Percentiles rank a stretch among this genome's conserved stretches.
phyloP scores from a whole-genome alignment of 345 rosid genomes.

The Pistacia atlantica region DNA sequence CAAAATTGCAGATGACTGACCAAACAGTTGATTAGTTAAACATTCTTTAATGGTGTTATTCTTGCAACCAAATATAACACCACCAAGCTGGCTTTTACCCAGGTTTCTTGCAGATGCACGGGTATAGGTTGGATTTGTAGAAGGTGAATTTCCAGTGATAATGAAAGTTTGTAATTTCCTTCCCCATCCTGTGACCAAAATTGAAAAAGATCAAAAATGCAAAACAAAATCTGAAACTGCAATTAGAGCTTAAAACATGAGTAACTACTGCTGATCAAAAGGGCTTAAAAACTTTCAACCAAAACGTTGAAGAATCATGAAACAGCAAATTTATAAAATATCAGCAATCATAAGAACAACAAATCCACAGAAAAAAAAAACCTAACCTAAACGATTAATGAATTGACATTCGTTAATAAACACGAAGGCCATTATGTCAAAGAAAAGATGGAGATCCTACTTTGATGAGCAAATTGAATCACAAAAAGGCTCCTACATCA shows the following conservation, averaged over 20 bases:
- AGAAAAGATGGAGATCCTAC: slow-evolving; percentile 15
- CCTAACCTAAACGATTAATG: background rate
- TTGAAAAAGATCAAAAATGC: background rate
- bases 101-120: slow-evolving; percentile 41
- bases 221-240: slow-evolving; percentile 5
- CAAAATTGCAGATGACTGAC: slow-evolving; percentile 38
- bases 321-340: background rate
- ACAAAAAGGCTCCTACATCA: background rate
- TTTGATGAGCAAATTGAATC: slow-evolving; percentile 4
- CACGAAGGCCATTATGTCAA: background rate
- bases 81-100: slow-evolving; percentile 55
- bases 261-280: background rate
- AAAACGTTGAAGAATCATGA: background rate
- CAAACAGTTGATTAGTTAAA: slow-evolving; percentile 55
- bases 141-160: slow-evolving; percentile 1
- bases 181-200: slow-evolving; percentile 48
- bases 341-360: background rate
- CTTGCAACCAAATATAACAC: slow-evolving; percentile 75
- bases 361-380: background rate
- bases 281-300: background rate
- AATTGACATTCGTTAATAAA: background rate
- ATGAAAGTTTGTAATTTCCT: slow-evolving; percentile 22
- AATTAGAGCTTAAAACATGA: background rate
- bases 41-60: slow-evolving; percentile 61
- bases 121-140: background rate